Base-by-base conservation (phyloP, 1,139 yeast genomes). In the Kodamaea fungicola region DNA sequence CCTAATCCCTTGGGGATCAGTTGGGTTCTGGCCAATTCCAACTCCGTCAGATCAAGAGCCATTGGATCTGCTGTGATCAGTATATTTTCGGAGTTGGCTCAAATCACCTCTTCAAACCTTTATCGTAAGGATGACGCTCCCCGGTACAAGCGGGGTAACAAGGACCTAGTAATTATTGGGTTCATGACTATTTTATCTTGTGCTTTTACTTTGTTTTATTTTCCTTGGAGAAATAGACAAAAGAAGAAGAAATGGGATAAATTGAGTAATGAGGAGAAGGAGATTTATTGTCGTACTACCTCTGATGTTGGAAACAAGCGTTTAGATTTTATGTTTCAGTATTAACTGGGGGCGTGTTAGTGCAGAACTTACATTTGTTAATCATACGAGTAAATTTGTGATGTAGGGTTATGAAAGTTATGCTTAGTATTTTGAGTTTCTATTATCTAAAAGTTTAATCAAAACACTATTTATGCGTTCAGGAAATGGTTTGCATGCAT, bases 111-210 rank as follows among this genome's bases (percentile, higher is more conserved):
- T 38, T 45, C 56, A 24, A 53, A 59, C 40, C 51, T 61, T 10
- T 61, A 59, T 42, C 35, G 61, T 30, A 39, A 38, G 22, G 61
- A 56, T 21, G 65, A 61, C 38, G 48, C 48, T 32, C 65, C 65
- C 0, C 38, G 46, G 30, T 61, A 61, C 45, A 45, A 47, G 28
- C 37, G 61, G 12, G 65, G 66, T 9, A 61, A 59, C 40, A 28
- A 32, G 9, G 43, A 40, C 5, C 46, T 61, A 37, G 50, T 55
- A 29, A 54, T 49, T 2, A 31, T 61, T 10, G 39, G 50, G 4
- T 45, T 49, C 33, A 52, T 44, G 6, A 32, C 54, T 3, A 31
- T 52, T 12, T 49, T 38, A 2, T 32, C 45, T 4, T 43, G 47
- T 24, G 9, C 50, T 8, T 23, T 42, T 6, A 41, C 51, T 7